phyloP scores from a whole-genome alignment of 306 rosid species.

The Senna siamea region DNA sequence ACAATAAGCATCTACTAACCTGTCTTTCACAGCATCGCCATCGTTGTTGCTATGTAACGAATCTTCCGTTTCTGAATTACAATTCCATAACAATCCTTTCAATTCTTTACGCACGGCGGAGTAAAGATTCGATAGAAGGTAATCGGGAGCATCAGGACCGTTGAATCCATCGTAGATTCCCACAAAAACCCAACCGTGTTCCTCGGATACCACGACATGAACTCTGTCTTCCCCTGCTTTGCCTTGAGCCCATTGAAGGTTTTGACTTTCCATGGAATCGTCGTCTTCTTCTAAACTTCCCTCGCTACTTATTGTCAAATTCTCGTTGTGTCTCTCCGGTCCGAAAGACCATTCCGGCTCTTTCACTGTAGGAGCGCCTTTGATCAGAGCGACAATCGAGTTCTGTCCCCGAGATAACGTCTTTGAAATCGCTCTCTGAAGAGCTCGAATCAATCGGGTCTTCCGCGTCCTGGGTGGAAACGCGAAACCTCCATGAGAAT shows the following conservation, averaged over 20 bases:
- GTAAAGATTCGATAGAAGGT: slow-evolving; percentile 74
- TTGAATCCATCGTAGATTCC: slow-evolving; percentile 97
- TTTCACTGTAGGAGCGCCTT: slow-evolving; percentile 42
- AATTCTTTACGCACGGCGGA: slow-evolving; percentile 75
- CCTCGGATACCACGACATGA: slow-evolving; percentile 98
- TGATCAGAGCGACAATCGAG: slow-evolving; percentile 79
- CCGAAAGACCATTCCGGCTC: slow-evolving; percentile 78
- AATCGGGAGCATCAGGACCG: slow-evolving; percentile 99
- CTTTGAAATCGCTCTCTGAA: slow-evolving; percentile 73
- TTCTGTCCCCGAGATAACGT: slow-evolving; percentile 72
- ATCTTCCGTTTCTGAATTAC: slow-evolving; percentile 40
- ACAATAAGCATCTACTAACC: too few relatives aligned
- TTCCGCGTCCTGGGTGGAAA: slow-evolving; percentile 62
- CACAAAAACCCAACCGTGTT: slow-evolving; percentile 97
- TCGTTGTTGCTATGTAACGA: slow-evolving; percentile 26
- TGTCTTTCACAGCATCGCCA: too few relatives aligned
- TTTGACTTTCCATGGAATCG: slow-evolving; percentile 76
- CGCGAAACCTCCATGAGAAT: slow-evolving; percentile 69
- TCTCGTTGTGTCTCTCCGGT: slow-evolving; percentile 44
- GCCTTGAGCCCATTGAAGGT: slow-evolving; percentile 99
- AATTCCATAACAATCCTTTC: slow-evolving; percentile 89
- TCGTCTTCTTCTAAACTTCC: slow-evolving; percentile 82
- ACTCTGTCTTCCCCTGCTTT: slow-evolving; percentile 99
- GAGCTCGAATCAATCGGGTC: slow-evolving; percentile 56
- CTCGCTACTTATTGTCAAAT: slow-evolving; percentile 79